Conservation (phyloP, 768 basidiomycete species). For the Lentinula guzmanii region DNA sequence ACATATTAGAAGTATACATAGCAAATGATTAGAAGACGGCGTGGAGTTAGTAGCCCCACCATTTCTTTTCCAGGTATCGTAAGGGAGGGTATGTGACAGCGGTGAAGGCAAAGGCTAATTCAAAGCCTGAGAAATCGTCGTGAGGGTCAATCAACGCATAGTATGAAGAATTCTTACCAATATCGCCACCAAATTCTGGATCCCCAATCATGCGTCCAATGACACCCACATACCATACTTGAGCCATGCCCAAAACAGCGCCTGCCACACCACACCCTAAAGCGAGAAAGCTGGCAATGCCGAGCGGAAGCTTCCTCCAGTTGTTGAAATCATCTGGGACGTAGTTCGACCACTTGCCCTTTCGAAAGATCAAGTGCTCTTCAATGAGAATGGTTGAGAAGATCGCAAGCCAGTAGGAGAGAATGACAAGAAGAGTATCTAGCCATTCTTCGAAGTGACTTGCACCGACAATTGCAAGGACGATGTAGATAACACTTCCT, state of each 20-base stretch:
- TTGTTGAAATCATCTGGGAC: conserved; percentile 27
- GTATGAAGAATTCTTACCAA: background rate
- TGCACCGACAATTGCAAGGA: conserved; percentile 35
- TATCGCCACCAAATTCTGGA: conserved; percentile 6
- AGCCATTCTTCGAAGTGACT: conserved; percentile 35
- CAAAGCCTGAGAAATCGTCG: background rate
- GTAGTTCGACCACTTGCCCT: conserved; percentile 24
- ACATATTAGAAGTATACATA: background rate
- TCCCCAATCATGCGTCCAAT: conserved; percentile 14
- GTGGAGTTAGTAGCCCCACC: background rate
- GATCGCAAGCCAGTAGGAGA: conserved; percentile 45
- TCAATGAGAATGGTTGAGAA: conserved; percentile 36
- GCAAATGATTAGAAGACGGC: background rate
- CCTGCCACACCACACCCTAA: conserved; percentile 26
- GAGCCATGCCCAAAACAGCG: conserved; percentile 26
- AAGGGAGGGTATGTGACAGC: conserved; percentile 4
- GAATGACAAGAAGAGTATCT: conserved; percentile 32
- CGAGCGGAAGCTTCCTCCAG: conserved; percentile 25
- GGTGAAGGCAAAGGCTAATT: background rate
- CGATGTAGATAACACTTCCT: background rate
- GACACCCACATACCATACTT: conserved; percentile 21
- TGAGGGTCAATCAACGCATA: background rate
- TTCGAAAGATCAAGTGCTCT: conserved; percentile 44
- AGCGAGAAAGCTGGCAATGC: conserved; percentile 27
- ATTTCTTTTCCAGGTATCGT: conserved; percentile 3